phyloP scores from a whole-genome alignment of 2,329 filamentous ascomycete species.

The Trichoderma sp. region DNA sequence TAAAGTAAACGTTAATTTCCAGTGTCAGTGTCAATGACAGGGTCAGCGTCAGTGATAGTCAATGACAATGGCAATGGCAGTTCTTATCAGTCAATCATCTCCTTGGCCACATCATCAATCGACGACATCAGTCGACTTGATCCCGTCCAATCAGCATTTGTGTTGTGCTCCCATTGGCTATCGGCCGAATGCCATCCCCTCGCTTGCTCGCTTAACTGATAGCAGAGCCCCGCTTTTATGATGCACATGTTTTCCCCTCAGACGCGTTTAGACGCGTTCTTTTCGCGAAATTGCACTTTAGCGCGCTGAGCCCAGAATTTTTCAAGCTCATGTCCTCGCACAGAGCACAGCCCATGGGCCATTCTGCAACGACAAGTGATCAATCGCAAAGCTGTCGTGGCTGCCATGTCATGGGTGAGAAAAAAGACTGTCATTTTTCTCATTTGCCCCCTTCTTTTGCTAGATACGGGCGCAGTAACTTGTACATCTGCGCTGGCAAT shows the following conservation, averaged over 20 bases:
- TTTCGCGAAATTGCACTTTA: constrained; percentile 16
- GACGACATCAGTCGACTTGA: background rate
- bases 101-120: background rate
- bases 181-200: constrained; percentile 1
- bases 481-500: background rate
- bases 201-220: constrained; percentile 16
- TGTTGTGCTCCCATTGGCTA: background rate
- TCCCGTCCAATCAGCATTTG: background rate
- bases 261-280: constrained; percentile 12
- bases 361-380: constrained; percentile 5
- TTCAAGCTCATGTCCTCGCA: background rate
- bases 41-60: background rate
- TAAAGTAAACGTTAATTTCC: background rate
- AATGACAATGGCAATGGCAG: background rate
- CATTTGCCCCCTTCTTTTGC: background rate
- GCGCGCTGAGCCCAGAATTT: constrained; percentile 4
- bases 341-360: background rate
- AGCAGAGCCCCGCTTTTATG: constrained; percentile 10
- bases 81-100: background rate
- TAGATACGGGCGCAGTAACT: background rate
- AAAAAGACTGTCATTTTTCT: background rate
- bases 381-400: constrained; percentile 11
- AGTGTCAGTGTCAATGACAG: background rate
- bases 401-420: background rate
- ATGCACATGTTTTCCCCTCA: constrained; percentile 9